Conservation (phyloP, 2,329 filamentous ascomycete species). For the Leptodontidium sp. region DNA sequence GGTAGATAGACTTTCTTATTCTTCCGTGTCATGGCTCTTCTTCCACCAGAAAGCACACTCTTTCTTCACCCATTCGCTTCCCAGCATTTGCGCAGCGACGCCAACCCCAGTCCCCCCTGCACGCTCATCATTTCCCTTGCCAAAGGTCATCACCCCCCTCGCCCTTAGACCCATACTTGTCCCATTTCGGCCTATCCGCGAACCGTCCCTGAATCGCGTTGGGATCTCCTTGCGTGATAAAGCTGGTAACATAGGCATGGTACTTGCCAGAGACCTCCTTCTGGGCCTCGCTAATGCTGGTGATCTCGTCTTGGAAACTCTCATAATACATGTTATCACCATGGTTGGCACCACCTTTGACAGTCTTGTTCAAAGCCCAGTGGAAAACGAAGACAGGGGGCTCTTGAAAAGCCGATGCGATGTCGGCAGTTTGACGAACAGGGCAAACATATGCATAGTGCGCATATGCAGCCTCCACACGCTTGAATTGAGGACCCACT, state of each 20-base stretch:
- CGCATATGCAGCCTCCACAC: constrained; percentile 66
- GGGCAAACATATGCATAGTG: constrained; percentile 72
- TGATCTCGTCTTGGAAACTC: constrained; percentile 48
- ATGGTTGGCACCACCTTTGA: constrained; percentile 50
- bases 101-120: constrained; percentile 52
- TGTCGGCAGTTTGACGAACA: constrained; percentile 64
- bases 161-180: constrained; percentile 47
- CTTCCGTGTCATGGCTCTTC: constrained; percentile 35
- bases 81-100: constrained; percentile 50
- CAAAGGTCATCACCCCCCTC: constrained; percentile 53
- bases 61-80: constrained; percentile 52
- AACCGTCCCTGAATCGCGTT: constrained; percentile 44
- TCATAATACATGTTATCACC: constrained; percentile 56
- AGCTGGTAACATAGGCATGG: constrained; percentile 39
- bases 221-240: constrained; percentile 39
- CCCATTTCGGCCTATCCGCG: constrained; percentile 38
- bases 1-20: constrained; percentile 6
- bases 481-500: constrained; percentile 61
- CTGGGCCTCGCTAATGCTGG: constrained; percentile 31
- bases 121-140: constrained; percentile 57
- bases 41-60: constrained; percentile 58
- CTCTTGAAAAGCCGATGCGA: constrained; percentile 37
- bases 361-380: constrained; percentile 56
- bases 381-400: constrained; percentile 61
- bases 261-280: constrained; percentile 36